These are phyloP conservation scores for Naematelia encephala DNA, from an alignment of 768 basidiomycete genomes.

Conservation along the genomic window DNA sequence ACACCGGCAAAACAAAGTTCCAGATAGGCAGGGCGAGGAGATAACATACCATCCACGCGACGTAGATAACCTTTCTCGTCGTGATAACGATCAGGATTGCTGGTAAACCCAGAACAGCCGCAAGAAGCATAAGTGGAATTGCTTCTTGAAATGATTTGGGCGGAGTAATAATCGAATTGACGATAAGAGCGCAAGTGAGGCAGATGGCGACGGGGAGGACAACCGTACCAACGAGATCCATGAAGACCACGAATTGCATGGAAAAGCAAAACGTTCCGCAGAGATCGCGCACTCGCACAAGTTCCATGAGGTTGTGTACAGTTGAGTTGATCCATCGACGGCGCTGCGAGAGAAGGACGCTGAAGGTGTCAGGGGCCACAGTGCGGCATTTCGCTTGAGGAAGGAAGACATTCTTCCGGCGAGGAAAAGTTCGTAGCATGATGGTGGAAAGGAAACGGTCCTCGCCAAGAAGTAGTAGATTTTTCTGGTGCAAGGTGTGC, in stretches of 20 bases:
- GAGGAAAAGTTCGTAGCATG: slow-evolving; percentile 92
- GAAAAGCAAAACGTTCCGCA: slow-evolving; percentile 99
- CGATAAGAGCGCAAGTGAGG: slow-evolving; percentile 83
- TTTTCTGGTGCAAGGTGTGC: slow-evolving; percentile 94
- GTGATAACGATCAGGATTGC: slow-evolving; percentile 89
- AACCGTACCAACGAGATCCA: slow-evolving; percentile 63
- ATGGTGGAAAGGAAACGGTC: slow-evolving; percentile 98
- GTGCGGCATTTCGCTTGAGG: slow-evolving; percentile 94
- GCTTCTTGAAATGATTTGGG: slow-evolving; percentile 84
- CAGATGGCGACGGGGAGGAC: slow-evolving; percentile 91
- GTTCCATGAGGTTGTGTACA: slow-evolving; percentile 98
- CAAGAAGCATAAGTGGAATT: slow-evolving; percentile 84
- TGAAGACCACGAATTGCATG: slow-evolving; percentile 99
- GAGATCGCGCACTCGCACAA: slow-evolving; percentile 90
- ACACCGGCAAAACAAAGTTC: slow-evolving; percentile 91
- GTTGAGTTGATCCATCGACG: slow-evolving; percentile 99
- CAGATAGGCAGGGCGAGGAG: slow-evolving; percentile 87
- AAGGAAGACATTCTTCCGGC: slow-evolving; percentile 98
- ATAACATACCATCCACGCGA: slow-evolving; percentile 98
- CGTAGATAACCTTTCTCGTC: slow-evolving; percentile 89
- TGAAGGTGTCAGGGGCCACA: slow-evolving; percentile 92
- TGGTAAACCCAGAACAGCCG: slow-evolving; percentile 88
- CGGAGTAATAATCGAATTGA: slow-evolving; percentile 72
- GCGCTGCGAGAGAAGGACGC: slow-evolving; percentile 88
- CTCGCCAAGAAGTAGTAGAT: slow-evolving; percentile 90